Percentiles rank a stretch among this genome's conserved stretches.
These are phyloP conservation scores for Saccharomycopsis schoenii DNA, from an alignment of 805 yeast genomes.

Conservation along the genomic window DNA sequence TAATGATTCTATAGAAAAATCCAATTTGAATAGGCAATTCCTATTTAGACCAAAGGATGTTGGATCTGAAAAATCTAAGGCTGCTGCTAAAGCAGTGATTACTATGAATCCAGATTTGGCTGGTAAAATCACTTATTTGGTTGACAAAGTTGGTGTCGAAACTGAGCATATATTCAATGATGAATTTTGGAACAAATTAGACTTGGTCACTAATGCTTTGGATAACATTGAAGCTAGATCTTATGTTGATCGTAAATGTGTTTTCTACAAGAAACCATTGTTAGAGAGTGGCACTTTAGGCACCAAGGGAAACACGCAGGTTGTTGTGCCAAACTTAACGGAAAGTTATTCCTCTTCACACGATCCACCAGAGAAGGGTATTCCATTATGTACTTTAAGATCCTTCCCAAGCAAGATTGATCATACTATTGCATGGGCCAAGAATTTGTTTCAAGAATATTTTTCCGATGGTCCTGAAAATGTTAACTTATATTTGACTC, in stretches of 20 bases:
- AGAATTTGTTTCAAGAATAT: constrained; percentile 84
- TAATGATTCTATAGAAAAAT: constrained; percentile 90
- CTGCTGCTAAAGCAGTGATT: constrained; percentile 76
- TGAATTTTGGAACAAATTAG: constrained; percentile 72
- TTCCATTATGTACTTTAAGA: constrained; percentile 93
- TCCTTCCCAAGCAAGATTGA: constrained; percentile 97
- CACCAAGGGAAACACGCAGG: constrained; percentile 97
- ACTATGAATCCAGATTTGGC: constrained; percentile 76
- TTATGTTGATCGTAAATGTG: constrained; percentile 94
- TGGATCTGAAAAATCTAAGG: constrained; percentile 82
- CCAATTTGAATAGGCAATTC: constrained; percentile 93
- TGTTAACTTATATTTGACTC: constrained; percentile 81
- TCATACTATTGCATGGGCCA: constrained; percentile 99
- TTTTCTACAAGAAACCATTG: constrained; percentile 81
- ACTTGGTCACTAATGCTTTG: constrained; percentile 90
- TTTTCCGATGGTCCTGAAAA: constrained; percentile 88
- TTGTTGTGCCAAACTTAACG: constrained; percentile 84
- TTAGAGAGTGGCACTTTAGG: constrained; percentile 97
- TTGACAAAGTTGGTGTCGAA: constrained; percentile 89
- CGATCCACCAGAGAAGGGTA: constrained; percentile 97
- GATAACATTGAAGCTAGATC: constrained; percentile 98
- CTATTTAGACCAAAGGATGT: constrained; percentile 92
- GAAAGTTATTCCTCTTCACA: constrained; percentile 94
- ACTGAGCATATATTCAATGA: constrained; percentile 83
- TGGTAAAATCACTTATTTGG: constrained; percentile 65